Percentiles rank a stretch among this genome's conserved stretches.
These are phyloP conservation scores for Tuber brumale DNA, from an alignment of 495 filamentous ascomycete species.

Conservation along the genomic window DNA sequence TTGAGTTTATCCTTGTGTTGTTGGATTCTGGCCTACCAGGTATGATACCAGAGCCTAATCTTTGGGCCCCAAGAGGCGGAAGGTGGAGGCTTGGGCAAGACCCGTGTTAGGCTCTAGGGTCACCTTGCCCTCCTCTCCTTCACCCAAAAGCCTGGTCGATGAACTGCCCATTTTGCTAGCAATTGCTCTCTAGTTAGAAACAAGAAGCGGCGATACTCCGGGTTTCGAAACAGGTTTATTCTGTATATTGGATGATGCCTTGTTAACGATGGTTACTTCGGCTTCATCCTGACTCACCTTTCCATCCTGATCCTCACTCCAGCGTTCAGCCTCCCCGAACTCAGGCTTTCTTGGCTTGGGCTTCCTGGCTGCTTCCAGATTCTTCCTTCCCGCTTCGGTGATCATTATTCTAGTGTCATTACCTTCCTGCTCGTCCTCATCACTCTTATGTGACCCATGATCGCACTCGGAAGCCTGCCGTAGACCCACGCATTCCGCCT, in stretches of 20 bases:
- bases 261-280: too few relatives aligned
- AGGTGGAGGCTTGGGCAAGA: constrained; percentile 34
- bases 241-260: too few relatives aligned
- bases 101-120: constrained; percentile 49
- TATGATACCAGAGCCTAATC: constrained; percentile 15
- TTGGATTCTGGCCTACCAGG: constrained; percentile 28
- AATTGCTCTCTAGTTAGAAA: too few relatives aligned
- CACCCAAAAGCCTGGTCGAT: too few relatives aligned
- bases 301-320: too few relatives aligned
- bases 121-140: too few relatives aligned
- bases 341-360: constrained; percentile 22
- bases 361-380: constrained; percentile 18
- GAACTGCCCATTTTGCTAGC: too few relatives aligned
- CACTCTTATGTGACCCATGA: constrained; percentile 44
- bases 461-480: constrained; percentile 58
- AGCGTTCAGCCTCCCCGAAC: too few relatives aligned
- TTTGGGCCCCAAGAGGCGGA: constrained; percentile 22
- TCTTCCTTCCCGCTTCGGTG: constrained; percentile 50
- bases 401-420: constrained; percentile 56
- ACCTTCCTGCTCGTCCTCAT: constrained; percentile 53
- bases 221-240: too few relatives aligned
- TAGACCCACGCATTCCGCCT: constrained; percentile 68
- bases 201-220: too few relatives aligned
- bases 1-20: constrained; percentile 30
- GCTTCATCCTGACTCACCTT: too few relatives aligned